Percentiles rank a stretch among this genome's conserved stretches.
These are phyloP conservation scores for Sechiopsis laciniata DNA, from an alignment of 306 rosid species.

Conservation along the genomic window DNA sequence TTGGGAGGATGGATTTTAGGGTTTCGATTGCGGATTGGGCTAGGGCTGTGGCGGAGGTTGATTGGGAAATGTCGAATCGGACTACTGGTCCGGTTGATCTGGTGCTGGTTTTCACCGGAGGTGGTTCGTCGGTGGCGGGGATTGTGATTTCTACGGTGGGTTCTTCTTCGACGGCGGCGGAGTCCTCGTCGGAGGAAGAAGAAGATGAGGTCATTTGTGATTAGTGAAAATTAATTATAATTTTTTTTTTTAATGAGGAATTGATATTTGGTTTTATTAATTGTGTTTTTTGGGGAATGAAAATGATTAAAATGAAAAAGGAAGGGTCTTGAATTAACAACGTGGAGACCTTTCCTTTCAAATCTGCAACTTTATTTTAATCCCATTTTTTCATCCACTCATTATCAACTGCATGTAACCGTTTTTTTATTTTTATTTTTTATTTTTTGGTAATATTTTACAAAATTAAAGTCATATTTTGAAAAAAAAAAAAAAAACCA, in stretches of 20 bases:
- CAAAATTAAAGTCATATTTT: too few species aligned
- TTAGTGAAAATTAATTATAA: neutral
- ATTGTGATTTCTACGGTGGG: neutral
- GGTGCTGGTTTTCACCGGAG: neutral
- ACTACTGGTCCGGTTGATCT: neutral
- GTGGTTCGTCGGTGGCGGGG: neutral
- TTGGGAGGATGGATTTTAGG: slow-evolving; percentile 49
- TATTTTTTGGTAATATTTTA: too few species aligned
- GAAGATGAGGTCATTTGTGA: neutral
- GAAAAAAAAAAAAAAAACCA: too few species aligned
- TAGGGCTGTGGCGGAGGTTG: neutral
- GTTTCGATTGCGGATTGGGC: slow-evolving; percentile 33
- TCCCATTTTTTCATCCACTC: neutral
- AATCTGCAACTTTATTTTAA: neutral
- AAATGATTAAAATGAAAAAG: neutral
- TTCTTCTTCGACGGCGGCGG: neutral
- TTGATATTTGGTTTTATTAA: neutral
- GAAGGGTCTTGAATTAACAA: neutral
- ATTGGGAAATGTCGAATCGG: neutral
- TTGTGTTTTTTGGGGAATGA: neutral
- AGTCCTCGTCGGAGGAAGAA: neutral
- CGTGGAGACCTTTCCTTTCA: neutral
- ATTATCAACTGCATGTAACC: neutral
- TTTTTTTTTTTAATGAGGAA: neutral
- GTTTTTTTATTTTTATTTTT: too few species aligned